Percentiles rank a stretch among this genome's conserved stretches.
phyloP scores from a whole-genome alignment of 225 moss, liverwort and hornwort species.

The Antitrichia curtipendula region DNA sequence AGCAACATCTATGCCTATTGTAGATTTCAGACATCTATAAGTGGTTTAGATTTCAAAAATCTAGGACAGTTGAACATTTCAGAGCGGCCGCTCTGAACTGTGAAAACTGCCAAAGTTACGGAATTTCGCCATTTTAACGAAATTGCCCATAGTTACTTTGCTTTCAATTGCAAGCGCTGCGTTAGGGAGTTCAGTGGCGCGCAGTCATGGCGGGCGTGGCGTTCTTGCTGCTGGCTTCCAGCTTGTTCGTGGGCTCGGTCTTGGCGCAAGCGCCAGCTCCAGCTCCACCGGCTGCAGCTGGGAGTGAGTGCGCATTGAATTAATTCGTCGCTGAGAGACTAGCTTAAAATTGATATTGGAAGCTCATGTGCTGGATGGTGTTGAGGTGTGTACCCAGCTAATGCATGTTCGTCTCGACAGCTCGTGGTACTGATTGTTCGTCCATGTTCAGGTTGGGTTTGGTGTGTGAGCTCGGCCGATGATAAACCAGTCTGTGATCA shows the following conservation, averaged over 20 bases:
- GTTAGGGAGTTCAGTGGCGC: background rate
- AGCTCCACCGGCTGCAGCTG: background rate
- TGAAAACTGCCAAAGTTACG: too few species aligned
- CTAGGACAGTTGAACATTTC: too few species aligned
- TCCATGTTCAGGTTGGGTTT: background rate
- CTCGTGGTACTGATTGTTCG: background rate
- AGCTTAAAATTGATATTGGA: background rate
- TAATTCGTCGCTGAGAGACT: background rate
- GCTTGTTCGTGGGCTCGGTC: background rate
- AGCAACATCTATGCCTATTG: too few species aligned
- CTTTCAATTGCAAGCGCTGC: background rate
- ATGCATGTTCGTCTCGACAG: too few species aligned
- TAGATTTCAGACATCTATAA: too few species aligned
- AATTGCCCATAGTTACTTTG: too few species aligned
- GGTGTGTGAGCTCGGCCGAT: background rate
- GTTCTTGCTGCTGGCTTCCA: background rate
- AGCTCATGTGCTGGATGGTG: background rate
- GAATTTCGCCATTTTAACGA: too few species aligned
- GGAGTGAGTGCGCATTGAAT: background rate
- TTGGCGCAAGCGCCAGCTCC: background rate
- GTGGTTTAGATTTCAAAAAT: too few species aligned
- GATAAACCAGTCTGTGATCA: constrained; percentile 7
- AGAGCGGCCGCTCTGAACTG: too few species aligned
- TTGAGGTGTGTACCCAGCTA: background rate
- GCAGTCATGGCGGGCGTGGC: background rate